phyloP scores from a whole-genome alignment of 1,284 basidiomycete genomes.

The Malassezia japonica region DNA sequence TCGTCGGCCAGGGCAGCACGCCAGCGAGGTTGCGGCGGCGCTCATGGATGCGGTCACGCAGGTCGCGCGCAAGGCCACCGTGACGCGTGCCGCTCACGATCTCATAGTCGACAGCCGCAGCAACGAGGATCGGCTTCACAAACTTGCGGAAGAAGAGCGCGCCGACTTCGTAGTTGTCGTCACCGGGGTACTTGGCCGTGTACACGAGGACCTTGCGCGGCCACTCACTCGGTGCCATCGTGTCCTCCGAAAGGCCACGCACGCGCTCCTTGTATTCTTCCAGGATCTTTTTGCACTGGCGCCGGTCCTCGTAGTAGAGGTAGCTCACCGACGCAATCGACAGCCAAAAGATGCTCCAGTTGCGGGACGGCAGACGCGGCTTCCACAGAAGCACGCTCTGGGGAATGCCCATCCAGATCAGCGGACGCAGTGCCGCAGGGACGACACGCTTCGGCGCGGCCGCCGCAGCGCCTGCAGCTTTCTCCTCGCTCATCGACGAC shows the following conservation, averaged over 20 bases:
- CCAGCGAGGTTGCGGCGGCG: conserved; percentile 54
- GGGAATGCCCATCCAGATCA: conserved; percentile 52
- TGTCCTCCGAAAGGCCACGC: conserved; percentile 62
- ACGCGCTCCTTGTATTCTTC: conserved; percentile 72
- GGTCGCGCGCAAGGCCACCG: conserved; percentile 67
- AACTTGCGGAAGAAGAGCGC: conserved; percentile 86
- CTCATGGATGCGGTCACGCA: conserved; percentile 63
- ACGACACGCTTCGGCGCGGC: not conserved
- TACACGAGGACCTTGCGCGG: conserved; percentile 78
- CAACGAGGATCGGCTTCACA: conserved; percentile 90
- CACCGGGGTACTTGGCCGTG: conserved; percentile 81
- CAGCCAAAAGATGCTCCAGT: conserved; percentile 83
- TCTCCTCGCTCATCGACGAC: conserved; percentile 1
- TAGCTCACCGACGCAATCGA: conserved; percentile 63
- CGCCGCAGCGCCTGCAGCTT: not conserved
- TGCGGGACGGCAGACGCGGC: conserved; percentile 66
- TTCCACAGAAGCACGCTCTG: conserved; percentile 50
- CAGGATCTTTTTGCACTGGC: conserved; percentile 65
- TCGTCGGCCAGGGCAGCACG: conserved; percentile 34
- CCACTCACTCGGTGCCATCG: conserved; percentile 59
- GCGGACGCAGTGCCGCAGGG: conserved; percentile 34
- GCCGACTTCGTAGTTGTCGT: conserved; percentile 78
- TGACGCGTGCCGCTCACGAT: conserved; percentile 70
- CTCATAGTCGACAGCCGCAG: conserved; percentile 85
- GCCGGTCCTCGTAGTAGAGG: conserved; percentile 74